These are phyloP conservation scores for Phytophthora vignae DNA, from an alignment of 352 stramenopile genomes.

Conservation along the genomic window DNA sequence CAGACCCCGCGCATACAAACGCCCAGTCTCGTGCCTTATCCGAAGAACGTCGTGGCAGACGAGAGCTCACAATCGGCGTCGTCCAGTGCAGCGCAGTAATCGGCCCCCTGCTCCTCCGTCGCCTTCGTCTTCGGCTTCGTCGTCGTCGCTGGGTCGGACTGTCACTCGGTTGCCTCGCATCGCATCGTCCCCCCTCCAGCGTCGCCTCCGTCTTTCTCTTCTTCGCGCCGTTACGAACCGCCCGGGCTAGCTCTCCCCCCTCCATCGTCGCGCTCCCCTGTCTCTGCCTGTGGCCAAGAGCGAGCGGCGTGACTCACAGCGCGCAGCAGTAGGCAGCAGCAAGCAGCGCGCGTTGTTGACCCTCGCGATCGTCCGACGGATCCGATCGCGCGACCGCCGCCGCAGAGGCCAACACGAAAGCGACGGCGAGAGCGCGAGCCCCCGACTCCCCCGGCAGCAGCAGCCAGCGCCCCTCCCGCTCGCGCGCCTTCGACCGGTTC, in stretches of 20 bases:
- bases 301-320: not conserved
- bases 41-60: not conserved
- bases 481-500: conserved; percentile 40
- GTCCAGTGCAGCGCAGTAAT: not conserved
- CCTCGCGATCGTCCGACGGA: not conserved
- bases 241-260: not conserved
- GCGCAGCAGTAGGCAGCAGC: too few species aligned
- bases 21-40: not conserved
- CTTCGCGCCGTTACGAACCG: not conserved
- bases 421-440: conserved; percentile 5
- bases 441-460: not conserved
- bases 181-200: too few species aligned
- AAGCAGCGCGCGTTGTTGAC: not conserved
- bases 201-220: too few species aligned
- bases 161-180: not conserved
- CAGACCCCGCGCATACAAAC: not conserved
- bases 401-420: conserved; percentile 34
- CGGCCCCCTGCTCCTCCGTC: not conserved
- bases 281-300: conserved; percentile 1
- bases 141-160: not conserved
- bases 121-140: not conserved
- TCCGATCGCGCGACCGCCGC: conserved; percentile 1
- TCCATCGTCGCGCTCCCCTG: not conserved
- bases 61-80: not conserved
- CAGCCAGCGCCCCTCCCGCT: conserved; percentile 28